Percentiles rank a stretch among this genome's conserved stretches.
These are phyloP conservation scores for Alternaria arbusti DNA, from an alignment of 2,329 filamentous ascomycete genomes.

Conservation along the genomic window DNA sequence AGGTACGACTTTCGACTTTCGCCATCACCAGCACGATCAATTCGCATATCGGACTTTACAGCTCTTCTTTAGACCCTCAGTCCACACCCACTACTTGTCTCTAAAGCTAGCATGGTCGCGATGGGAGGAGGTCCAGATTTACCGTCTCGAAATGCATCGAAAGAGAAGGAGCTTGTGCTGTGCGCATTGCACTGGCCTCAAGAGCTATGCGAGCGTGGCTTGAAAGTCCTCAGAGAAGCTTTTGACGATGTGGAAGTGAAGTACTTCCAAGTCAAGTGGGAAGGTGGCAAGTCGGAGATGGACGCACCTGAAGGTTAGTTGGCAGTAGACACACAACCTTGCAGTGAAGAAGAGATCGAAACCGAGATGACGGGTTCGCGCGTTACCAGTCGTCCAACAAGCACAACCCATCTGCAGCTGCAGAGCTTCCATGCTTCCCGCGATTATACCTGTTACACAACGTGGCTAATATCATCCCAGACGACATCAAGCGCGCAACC, in stretches of 20 bases:
- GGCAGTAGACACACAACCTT: neutral
- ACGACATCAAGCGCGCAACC: constrained; percentile 52
- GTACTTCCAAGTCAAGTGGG: constrained; percentile 33
- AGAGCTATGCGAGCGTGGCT: constrained; percentile 22
- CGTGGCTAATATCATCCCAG: constrained; percentile 20
- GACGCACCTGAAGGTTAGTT: constrained; percentile 50
- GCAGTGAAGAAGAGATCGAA: neutral
- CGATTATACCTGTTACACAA: neutral
- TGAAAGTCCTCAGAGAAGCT: constrained; percentile 35
- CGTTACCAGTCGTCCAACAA: neutral
- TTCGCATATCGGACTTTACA: neutral
- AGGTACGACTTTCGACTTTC: neutral
- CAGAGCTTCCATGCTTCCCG: neutral
- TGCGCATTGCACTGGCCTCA: constrained; percentile 51
- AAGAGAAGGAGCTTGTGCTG: constrained; percentile 47
- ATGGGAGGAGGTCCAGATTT: constrained; percentile 55
- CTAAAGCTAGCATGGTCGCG: constrained; percentile 28
- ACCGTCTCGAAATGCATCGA: constrained; percentile 34
- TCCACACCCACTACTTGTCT: neutral
- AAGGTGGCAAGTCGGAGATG: constrained; percentile 46
- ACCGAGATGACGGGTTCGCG: neutral
- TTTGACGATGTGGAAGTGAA: constrained; percentile 42
- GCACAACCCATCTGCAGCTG: neutral
- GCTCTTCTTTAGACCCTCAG: too few species aligned
- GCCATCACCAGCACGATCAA: neutral